Percentiles rank a stretch among this genome's conserved stretches.
Conservation (phyloP, 371 early-diverging fungal species). For the Chytridium lagenaria region DNA sequence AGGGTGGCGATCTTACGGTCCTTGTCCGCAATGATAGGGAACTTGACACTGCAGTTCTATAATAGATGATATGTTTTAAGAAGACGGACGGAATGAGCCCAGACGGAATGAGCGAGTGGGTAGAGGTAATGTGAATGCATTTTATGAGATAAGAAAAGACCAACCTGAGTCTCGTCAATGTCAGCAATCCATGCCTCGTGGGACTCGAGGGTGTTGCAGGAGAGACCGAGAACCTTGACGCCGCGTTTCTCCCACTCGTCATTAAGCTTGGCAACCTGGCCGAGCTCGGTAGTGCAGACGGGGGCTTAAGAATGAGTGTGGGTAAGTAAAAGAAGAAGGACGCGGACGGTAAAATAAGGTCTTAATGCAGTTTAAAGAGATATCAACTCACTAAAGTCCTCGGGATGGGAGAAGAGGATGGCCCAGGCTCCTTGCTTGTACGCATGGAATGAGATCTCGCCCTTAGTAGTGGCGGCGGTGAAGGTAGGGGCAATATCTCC, state of each 20-base stretch:
- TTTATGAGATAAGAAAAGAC: too few species aligned
- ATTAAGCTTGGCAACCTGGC: constrained; percentile 81
- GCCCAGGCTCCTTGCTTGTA: constrained; percentile 88
- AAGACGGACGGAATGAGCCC: too few species aligned
- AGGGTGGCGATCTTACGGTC: constrained; percentile 65
- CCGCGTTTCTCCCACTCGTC: constrained; percentile 78
- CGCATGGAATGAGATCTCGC: constrained; percentile 87
- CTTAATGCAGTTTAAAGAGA: background rate
- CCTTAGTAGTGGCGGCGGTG: constrained; percentile 82
- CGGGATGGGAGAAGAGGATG: constrained; percentile 94
- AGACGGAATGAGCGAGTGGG: too few species aligned
- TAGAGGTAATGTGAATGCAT: too few species aligned
- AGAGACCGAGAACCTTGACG: constrained; percentile 92
- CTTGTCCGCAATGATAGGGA: constrained; percentile 89
- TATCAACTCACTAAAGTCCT: constrained; percentile 76
- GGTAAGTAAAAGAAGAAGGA: background rate
- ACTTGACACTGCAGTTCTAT: constrained; percentile 73
- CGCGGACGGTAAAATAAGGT: background rate
- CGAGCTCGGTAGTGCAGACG: constrained; percentile 96
- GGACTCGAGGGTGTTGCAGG: constrained; percentile 80
- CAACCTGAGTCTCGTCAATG: constrained; percentile 76
- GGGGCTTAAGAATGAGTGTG: constrained; percentile 67
- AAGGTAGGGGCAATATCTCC: constrained; percentile 68
- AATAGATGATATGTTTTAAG: background rate
- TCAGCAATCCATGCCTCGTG: constrained; percentile 90